Conservation (phyloP, 768 basidiomycete genomes). For the Mycena venus region DNA sequence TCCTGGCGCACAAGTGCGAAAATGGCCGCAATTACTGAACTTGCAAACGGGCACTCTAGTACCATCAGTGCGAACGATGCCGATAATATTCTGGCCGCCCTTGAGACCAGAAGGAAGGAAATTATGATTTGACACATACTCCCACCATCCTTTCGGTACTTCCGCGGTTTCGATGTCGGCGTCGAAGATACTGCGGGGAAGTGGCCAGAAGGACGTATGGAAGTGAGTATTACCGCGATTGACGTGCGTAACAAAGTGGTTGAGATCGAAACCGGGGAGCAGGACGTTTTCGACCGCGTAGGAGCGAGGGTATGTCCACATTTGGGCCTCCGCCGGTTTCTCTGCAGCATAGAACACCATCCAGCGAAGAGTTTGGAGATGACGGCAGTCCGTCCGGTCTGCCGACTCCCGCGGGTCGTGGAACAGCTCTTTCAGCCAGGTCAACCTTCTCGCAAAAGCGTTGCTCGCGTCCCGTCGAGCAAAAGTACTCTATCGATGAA, state of each 20-base stretch:
- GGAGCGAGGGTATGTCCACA: neutral
- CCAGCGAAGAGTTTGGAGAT: neutral
- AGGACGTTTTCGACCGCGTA: neutral
- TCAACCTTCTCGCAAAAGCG: neutral
- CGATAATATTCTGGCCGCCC: neutral
- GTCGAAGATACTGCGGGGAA: neutral
- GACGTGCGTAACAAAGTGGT: constrained; percentile 4
- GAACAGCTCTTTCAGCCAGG: neutral
- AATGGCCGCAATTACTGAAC: neutral
- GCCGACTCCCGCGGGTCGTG: neutral
- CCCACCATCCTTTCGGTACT: neutral
- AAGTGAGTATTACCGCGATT: constrained; percentile 10
- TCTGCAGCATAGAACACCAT: neutral
- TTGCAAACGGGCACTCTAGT: neutral
- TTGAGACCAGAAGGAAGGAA: neutral
- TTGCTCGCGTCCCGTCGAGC: neutral
- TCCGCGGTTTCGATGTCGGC: neutral
- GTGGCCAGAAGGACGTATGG: neutral
- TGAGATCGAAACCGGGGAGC: neutral
- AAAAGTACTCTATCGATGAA: constrained; percentile 3
- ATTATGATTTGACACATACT: neutral
- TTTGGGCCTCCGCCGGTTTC: neutral
- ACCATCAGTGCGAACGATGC: neutral
- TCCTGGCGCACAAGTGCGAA: neutral
- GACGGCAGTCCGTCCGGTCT: neutral